Base-by-base conservation (phyloP, 148 eudicot genomes). In the Simmondsia chinensis region DNA sequence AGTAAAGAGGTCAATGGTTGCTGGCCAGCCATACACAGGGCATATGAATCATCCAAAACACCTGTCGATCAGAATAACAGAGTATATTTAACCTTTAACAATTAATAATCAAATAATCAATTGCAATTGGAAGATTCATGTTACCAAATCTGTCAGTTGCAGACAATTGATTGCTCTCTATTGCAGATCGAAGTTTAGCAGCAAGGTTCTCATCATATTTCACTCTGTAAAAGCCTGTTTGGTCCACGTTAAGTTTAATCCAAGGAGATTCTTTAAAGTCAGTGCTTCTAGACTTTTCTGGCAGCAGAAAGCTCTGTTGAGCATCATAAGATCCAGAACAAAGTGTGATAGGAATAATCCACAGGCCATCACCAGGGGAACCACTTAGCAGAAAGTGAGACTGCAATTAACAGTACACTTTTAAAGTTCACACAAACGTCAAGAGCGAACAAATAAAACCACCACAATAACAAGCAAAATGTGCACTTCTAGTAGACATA, bases 311-410 rank as follows among this genome's bases (percentile, higher is more conserved):
- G 63, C 58, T 77, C 46, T 73, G 68, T 30, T 71, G 71, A 48
- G 65, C 49, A 51, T 86, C 83, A 61, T 86, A 91, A 31, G 99
- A 82, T 25, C 99, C 67, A 42, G 73, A 82, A 29, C 86, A 68
- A 35, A 86, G 53, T 32, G 94, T 79, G 61, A 91, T 46, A 9
- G 99, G 99, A 54, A 91, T 83, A 67, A 91, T 73, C 99, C 99
- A 91, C 60, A 74, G 79, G 61, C 86, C 87, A 61, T 70, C 77
- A 43, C 81, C 86, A 48, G 49, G 70, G 36, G 72, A 58, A 55
- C 94, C 99, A 66, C 94, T 79, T 46, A 68, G 48, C 59, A 82
- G 64, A 59, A 91, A 91, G 59, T 57, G 94, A 9, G 83, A 60
- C 99, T 91, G 89, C 46, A 32, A 58, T 40, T 27, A 8, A 44